Base-by-base conservation (phyloP, 78 protist species). In the Pigoraptor vietnamica region DNA sequence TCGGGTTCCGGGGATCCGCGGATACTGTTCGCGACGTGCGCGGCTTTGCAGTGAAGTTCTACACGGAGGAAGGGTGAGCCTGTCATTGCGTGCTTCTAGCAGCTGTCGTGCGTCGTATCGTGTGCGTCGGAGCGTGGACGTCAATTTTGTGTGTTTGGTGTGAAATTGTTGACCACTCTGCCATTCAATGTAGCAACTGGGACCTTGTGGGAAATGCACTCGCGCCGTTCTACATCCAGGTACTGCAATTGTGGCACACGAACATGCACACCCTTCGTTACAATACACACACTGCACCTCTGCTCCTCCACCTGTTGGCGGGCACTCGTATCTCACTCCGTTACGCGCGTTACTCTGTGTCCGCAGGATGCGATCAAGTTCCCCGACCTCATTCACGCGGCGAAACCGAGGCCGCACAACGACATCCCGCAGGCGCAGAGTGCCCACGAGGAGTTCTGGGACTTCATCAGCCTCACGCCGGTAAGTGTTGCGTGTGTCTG, bases 1-100 rank as follows among this genome's bases (percentile, higher is more conserved):
- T 92, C 48, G 96, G 96, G 37, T 95, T 90, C 55, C 39, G 79
- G 48, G 98, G 98, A 88, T 93, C 94, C 2, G 92, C 98, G 32
- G 98, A 97, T 29, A 40, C 96, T 32, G 96, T 39, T 0, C 95
- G 98, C 55, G 97, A 97, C 79, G 93, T 94, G 84, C 92, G 98
- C 83, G 98, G 98, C 36, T 95, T 97, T 38, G 97, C 97, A 81
- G 89, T 95, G 37, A 95, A 95, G 88, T 97, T 96, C 89, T 97
- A 97, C 95, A 97, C 98, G 19, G 95, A 90, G 37, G 96, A 96
- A 55, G 97, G 91, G 79, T 21, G 0, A 6, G n/a, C n/a, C n/a
- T n/a, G n/a, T n/a, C n/a, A n/a, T n/a, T n/a, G n/a, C 56, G 25
- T 14, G 56, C 25, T 2, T 40, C 56, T 40, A 2, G 56, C 56